These are phyloP conservation scores for Beauveria rudraprayagi DNA, from an alignment of 2,329 filamentous ascomycete genomes.

Conservation along the genomic window DNA sequence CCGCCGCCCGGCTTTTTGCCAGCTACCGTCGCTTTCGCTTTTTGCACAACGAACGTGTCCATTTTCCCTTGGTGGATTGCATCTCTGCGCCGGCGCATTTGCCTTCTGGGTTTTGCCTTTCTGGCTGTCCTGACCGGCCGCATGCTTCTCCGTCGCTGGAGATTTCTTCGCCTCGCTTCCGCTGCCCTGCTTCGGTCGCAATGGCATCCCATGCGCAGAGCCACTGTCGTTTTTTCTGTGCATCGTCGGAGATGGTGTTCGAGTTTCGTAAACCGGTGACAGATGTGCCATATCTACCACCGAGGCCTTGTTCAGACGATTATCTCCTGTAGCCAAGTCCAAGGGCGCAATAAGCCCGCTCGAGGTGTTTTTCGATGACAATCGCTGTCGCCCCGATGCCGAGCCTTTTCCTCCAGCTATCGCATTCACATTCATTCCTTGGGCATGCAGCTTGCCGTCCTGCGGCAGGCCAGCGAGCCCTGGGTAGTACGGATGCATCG, in stretches of 20 bases:
- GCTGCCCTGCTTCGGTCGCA: conserved; percentile 1
- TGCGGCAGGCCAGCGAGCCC: conserved; percentile 21
- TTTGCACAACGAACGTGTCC: conserved; percentile 47
- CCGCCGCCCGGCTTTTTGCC: conserved; percentile 48
- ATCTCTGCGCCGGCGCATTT: conserved; percentile 23
- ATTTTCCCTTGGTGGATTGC: conserved; percentile 31
- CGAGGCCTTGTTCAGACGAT: conserved; percentile 27
- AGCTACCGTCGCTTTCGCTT: conserved; percentile 46
- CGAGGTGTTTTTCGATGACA: conserved; percentile 34
- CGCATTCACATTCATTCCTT: conserved; percentile 15
- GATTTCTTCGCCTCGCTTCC: conserved; percentile 18
- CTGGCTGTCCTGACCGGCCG: conserved; percentile 7
- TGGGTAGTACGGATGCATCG: conserved; percentile 29
- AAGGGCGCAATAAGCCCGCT: conserved; percentile 46
- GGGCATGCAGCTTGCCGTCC: conserved; percentile 15
- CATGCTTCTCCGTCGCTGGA: conserved; percentile 17
- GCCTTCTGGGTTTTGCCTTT: conserved; percentile 22
- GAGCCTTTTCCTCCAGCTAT: conserved; percentile 24
- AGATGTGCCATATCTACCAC: conserved; percentile 42
- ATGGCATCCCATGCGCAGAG: neutral
- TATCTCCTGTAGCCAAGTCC: conserved; percentile 44
- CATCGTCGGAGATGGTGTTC: conserved; percentile 61
- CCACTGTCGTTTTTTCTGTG: conserved; percentile 43
- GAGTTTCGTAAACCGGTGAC: conserved; percentile 66
- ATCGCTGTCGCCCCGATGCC: conserved; percentile 24